Percentiles rank a stretch among this genome's conserved stretches.
These are phyloP conservation scores for Lolium multiflorum DNA, from an alignment of 176 grass and related monocot species.

Conservation along the genomic window DNA sequence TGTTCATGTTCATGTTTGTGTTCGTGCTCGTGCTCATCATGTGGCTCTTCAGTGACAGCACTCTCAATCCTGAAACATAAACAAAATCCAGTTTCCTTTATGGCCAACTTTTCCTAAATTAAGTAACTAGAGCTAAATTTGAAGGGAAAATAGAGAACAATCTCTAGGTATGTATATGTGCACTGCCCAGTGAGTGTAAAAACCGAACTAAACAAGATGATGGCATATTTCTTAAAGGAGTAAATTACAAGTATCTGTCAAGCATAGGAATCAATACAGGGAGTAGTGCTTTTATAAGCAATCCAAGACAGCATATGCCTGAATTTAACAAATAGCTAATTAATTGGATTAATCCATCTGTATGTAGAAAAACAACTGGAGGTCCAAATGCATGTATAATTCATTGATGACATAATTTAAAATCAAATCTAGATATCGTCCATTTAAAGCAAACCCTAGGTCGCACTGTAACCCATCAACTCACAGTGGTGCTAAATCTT, in stretches of 20 bases:
- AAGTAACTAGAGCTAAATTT: background rate
- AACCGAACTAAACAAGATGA: background rate
- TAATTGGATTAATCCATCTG: slow-evolving; percentile 3
- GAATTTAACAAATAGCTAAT: slow-evolving; percentile 1
- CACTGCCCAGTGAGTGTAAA: background rate
- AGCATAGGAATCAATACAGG: background rate
- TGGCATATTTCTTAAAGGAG: background rate
- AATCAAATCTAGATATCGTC: slow-evolving; percentile 23
- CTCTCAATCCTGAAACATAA: slow-evolving; percentile 87
- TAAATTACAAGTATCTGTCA: background rate
- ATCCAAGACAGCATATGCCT: background rate
- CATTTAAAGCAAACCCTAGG: background rate
- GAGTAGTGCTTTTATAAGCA: background rate
- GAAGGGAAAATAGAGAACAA: background rate
- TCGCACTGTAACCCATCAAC: background rate
- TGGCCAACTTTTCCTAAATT: background rate
- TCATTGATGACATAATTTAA: slow-evolving; percentile 14
- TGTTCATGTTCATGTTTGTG: slow-evolving; percentile 12
- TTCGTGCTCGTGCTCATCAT: slow-evolving; percentile 56
- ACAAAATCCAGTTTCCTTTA: slow-evolving; percentile 19
- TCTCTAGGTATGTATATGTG: background rate
- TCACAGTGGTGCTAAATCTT: slow-evolving; percentile 7
- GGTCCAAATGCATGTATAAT: background rate
- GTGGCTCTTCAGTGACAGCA: slow-evolving; percentile 74
- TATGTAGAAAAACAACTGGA: background rate